A percentile compares a stretch with the other conserved stretches of the same genome.
phyloP scores from a whole-genome alignment of 805 yeast species.

The Torulaspora indica region DNA sequence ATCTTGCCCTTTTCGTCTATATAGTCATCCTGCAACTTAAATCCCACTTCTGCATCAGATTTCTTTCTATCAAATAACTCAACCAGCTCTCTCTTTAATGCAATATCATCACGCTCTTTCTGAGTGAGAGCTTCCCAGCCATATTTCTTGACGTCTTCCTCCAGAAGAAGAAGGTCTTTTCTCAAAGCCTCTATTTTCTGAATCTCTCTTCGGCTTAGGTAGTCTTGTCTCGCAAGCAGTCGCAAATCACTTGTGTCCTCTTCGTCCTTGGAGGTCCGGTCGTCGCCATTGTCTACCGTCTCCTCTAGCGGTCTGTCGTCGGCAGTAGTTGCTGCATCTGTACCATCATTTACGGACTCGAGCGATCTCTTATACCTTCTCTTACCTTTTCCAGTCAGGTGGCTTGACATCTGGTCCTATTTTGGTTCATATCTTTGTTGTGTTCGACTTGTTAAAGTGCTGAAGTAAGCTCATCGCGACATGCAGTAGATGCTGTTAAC shows the following conservation, averaged over 20 bases:
- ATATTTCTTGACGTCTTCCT: conserved; percentile 44
- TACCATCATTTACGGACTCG: conserved; percentile 9
- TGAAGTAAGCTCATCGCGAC: conserved; percentile 3
- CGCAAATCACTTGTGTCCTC: conserved; percentile 39
- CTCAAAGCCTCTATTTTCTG: conserved; percentile 42
- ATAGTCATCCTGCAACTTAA: conserved; percentile 54
- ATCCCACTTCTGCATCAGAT: conserved; percentile 38
- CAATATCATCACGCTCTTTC: conserved; percentile 49
- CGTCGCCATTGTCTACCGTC: conserved; percentile 6
- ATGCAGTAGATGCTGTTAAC: not conserved
- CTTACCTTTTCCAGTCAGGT: conserved; percentile 21
- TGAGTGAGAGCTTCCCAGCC: conserved; percentile 53
- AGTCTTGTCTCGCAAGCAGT: conserved; percentile 45
- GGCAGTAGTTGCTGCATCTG: conserved; percentile 17
- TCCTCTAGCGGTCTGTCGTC: not conserved
- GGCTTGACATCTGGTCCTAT: not conserved
- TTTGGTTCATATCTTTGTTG: not conserved
- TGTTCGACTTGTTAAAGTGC: not conserved
- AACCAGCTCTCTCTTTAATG: conserved; percentile 47
- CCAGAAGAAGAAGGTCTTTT: conserved; percentile 46
- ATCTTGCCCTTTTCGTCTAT: conserved; percentile 48
- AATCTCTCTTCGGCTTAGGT: conserved; percentile 46
- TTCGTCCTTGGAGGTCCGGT: conserved; percentile 4
- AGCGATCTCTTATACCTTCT: conserved; percentile 24
- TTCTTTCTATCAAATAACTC: conserved; percentile 41